A percentile compares a stretch with the other conserved stretches of the same genome.
Evolutionary conservation across 2,329 filamentous ascomycete genomes (phyloP).

Genomic region (Penicillium thymicola): DNA sequence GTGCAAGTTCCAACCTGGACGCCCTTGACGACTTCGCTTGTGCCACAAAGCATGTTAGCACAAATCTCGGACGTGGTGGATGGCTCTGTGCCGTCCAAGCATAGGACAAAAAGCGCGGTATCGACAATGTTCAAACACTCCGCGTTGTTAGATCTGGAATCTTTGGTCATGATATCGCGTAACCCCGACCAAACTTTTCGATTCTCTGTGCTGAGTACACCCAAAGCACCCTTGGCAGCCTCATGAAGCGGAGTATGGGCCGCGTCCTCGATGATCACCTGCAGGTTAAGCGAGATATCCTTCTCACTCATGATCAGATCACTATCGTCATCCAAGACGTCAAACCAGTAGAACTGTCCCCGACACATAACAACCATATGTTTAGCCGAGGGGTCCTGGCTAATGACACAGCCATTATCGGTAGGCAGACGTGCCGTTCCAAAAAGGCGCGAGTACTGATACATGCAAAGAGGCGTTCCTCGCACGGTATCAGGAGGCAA

Average conservation of each 20-base stretch:
- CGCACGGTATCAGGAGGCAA: conserved; percentile 82
- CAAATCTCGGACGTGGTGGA: conserved; percentile 78
- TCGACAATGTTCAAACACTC: conserved; percentile 96
- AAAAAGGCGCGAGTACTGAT: conserved; percentile 93
- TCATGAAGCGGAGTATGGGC: conserved; percentile 86
- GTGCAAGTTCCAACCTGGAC: conserved; percentile 97
- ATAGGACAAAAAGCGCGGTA: conserved; percentile 86
- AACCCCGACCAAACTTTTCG: conserved; percentile 93
- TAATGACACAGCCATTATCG: conserved; percentile 91
- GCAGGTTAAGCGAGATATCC: conserved; percentile 84
- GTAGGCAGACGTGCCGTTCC: conserved; percentile 93
- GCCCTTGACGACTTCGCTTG: conserved; percentile 83
- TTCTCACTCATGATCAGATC: conserved; percentile 97
- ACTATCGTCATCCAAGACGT: conserved; percentile 89
- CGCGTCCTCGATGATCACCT: conserved; percentile 89
- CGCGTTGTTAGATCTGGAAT: conserved; percentile 87
- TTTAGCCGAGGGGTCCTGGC: conserved; percentile 87
- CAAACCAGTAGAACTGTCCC: conserved; percentile 98
- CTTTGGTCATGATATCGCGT: conserved; percentile 79
- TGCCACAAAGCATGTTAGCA: conserved; percentile 97
- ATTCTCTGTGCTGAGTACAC: conserved; percentile 93
- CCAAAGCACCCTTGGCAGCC: conserved; percentile 89
- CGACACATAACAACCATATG: conserved; percentile 91
- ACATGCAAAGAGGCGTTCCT: conserved; percentile 90
- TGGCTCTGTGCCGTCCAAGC: conserved; percentile 88